A percentile compares a stretch with the other conserved stretches of the same genome.
Evolutionary conservation across 2,329 filamentous ascomycete species (phyloP).

Genomic region (Didymella keratinophila): DNA sequence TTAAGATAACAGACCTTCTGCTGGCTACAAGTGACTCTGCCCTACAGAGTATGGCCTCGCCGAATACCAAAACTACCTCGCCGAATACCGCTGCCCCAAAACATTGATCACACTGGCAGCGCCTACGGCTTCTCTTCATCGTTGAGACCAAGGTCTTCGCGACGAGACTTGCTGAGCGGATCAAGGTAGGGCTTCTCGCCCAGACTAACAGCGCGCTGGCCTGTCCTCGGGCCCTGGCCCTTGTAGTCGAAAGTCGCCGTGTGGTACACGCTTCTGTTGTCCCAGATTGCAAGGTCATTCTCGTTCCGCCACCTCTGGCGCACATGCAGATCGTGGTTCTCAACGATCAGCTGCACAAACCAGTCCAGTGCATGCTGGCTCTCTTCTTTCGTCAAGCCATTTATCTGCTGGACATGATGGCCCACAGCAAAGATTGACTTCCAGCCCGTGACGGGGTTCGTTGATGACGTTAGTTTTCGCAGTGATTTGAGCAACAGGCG

Average conservation of each 20-base stretch:
- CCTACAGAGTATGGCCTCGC: no score
- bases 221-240: constrained; percentile 61
- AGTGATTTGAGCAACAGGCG: no score
- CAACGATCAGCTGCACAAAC: constrained; percentile 53
- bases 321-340: constrained; percentile 62
- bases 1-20: no score
- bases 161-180: constrained; percentile 58
- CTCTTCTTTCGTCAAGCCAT: constrained; percentile 56
- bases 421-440: constrained; percentile 59
- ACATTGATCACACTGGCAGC: not conserved
- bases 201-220: constrained; percentile 64
- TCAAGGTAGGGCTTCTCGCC: constrained; percentile 66
- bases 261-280: constrained; percentile 67
- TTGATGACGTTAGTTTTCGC: no score
- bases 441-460: constrained; percentile 46
- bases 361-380: constrained; percentile 53
- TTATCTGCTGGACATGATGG: constrained; percentile 52
- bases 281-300: constrained; percentile 66
- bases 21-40: no score
- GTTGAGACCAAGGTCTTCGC: constrained; percentile 42
- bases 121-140: constrained; percentile 10
- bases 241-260: constrained; percentile 69
- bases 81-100: no score
- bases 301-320: constrained; percentile 58
- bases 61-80: no score